phyloP scores from a whole-genome alignment of 2,329 filamentous ascomycete species.

The Colletotrichum cordylinicola region DNA sequence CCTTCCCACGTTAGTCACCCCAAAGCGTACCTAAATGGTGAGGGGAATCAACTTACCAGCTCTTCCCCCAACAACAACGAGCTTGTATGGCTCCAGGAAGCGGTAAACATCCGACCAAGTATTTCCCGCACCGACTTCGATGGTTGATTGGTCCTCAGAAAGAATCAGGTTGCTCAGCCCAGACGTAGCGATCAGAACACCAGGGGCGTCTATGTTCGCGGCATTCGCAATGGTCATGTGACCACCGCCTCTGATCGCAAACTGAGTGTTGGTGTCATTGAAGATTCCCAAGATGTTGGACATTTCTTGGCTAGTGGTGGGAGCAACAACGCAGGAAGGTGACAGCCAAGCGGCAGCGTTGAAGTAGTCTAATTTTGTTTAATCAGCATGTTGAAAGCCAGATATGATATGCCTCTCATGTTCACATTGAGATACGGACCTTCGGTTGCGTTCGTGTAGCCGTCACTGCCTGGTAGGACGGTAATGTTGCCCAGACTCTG shows the following conservation, averaged over 20 bases:
- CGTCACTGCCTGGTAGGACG: background rate
- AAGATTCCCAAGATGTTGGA: background rate
- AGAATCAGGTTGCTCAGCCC: background rate
- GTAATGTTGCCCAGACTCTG: background rate
- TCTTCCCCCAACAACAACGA: background rate
- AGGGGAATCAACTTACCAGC: background rate
- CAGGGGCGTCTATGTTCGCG: background rate
- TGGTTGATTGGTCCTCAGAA: background rate
- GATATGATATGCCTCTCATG: background rate
- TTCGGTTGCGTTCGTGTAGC: background rate
- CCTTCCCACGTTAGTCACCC: background rate
- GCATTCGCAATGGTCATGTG: background rate
- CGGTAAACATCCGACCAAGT: background rate
- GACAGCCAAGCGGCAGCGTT: background rate
- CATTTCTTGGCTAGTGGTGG: background rate
- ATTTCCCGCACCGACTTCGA: background rate
- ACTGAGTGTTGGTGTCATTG: background rate
- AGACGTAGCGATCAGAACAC: background rate
- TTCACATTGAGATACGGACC: background rate
- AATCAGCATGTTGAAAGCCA: rapidly evolving
- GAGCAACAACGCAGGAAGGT: background rate
- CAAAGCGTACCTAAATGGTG: background rate
- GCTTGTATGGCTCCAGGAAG: background rate
- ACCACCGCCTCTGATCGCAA: background rate
- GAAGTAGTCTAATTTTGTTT: background rate